Evolutionary conservation across 768 basidiomycete species (phyloP).

Genomic region (Steccherinum ochraceum): DNA sequence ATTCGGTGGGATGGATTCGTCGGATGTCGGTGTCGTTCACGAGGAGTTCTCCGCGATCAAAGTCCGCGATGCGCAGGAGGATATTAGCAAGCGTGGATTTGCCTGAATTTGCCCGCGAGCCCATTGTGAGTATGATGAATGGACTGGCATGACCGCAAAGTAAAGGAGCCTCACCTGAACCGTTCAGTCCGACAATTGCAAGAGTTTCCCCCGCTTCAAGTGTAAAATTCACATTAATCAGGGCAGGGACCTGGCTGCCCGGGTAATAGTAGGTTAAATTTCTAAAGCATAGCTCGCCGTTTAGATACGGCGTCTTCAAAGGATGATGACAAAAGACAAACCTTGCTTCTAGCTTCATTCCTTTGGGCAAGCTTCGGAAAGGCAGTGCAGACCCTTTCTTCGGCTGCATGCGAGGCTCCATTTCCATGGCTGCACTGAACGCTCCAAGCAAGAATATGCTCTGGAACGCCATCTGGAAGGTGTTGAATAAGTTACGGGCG

Average conservation of each 20-base stretch:
- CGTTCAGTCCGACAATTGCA: constrained; percentile 82
- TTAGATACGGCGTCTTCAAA: not conserved
- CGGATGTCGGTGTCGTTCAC: constrained; percentile 71
- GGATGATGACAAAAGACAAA: constrained; percentile 24
- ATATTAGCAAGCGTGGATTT: constrained; percentile 86
- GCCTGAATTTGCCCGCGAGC: constrained; percentile 33
- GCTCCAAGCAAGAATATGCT: constrained; percentile 83
- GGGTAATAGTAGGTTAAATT: constrained; percentile 76
- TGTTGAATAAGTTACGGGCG: constrained; percentile 54
- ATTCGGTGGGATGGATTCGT: constrained; percentile 56
- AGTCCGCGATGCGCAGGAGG: constrained; percentile 72
- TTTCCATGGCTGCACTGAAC: constrained; percentile 69
- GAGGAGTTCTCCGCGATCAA: constrained; percentile 58
- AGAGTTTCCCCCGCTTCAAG: constrained; percentile 73
- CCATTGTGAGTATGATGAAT: not conserved
- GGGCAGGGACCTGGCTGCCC: constrained; percentile 57
- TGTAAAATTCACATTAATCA: constrained; percentile 63
- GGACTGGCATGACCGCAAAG: not conserved
- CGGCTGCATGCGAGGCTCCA: constrained; percentile 66
- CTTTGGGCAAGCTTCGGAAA: constrained; percentile 44
- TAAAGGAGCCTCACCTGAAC: constrained; percentile 53
- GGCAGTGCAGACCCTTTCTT: constrained; percentile 40
- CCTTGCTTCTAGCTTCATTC: constrained; percentile 70
- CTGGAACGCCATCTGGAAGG: constrained; percentile 72
- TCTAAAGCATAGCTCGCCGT: constrained; percentile 27